A percentile compares a stretch with the other conserved stretches of the same genome.
Conservation (phyloP, 345 rosid species). For the Kandelia obovata region DNA sequence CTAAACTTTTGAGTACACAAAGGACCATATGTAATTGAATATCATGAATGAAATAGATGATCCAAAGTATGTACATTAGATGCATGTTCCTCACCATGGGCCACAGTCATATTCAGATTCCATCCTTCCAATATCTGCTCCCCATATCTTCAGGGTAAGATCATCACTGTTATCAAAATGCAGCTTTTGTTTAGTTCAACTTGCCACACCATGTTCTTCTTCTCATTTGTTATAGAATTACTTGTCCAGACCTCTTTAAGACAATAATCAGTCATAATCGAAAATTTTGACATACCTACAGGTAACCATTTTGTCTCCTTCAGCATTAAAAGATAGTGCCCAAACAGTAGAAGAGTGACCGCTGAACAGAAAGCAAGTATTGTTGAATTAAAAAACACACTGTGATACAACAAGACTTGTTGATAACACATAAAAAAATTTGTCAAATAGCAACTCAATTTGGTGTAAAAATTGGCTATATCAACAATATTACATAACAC, state of each 20-base stretch:
- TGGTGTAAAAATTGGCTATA: conserved; percentile 7
- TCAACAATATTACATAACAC: not conserved
- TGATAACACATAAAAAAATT: not conserved
- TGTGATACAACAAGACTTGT: conserved; percentile 8
- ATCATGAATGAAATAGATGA: not conserved
- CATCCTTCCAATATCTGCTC: conserved; percentile 47
- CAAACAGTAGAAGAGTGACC: conserved; percentile 93
- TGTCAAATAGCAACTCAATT: not conserved
- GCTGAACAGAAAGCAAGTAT: conserved; percentile 35
- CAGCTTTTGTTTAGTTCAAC: conserved; percentile 14
- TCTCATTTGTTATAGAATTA: not conserved
- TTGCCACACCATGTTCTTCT: not conserved
- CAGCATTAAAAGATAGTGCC: conserved; percentile 72
- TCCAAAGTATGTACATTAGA: conserved; percentile 8
- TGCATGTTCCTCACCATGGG: conserved; percentile 63
- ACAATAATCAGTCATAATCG: too few species aligned
- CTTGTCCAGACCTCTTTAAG: not conserved
- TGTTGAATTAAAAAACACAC: not conserved
- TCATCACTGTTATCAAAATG: conserved; percentile 71
- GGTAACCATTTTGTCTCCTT: conserved; percentile 88
- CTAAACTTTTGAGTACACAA: not conserved
- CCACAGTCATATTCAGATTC: conserved; percentile 62
- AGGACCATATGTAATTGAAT: not conserved
- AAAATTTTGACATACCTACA: conserved; percentile 56
- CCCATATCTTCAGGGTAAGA: conserved; percentile 91